phyloP scores from a whole-genome alignment of 2,329 filamentous ascomycete genomes.

The Phyllosticta citribraziliensis region DNA sequence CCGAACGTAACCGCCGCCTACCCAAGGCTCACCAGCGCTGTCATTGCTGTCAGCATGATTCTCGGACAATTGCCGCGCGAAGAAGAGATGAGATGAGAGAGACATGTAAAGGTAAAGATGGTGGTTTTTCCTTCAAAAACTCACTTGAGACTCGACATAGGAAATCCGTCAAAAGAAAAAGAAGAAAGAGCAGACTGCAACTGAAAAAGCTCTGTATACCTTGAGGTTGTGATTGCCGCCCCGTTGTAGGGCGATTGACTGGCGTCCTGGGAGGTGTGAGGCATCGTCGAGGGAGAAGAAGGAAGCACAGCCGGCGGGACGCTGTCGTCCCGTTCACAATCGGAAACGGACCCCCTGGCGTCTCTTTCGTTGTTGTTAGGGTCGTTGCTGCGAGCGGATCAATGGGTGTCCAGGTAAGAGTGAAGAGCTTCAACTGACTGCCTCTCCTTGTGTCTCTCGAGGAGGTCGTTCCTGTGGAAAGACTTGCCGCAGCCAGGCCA shows the following conservation, averaged over 20 bases:
- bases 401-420: neutral
- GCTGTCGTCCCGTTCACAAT: conserved; percentile 1
- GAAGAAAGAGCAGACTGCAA: neutral
- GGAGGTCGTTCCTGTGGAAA: conserved; percentile 36
- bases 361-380: conserved; percentile 2
- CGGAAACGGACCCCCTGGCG: conserved; percentile 16
- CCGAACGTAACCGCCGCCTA: neutral
- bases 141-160: conserved; percentile 1
- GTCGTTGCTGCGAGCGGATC: conserved; percentile 7
- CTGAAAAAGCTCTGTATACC: conserved; percentile 7
- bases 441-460: conserved; percentile 35
- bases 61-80: neutral
- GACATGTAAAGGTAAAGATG: neutral
- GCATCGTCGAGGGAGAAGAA: neutral
- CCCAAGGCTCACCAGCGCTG: neutral
- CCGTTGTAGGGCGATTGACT: conserved; percentile 1
- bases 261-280: neutral
- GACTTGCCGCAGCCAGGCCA: conserved; percentile 31
- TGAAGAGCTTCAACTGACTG: conserved; percentile 25
- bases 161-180: neutral
- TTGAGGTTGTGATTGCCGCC: conserved; percentile 5
- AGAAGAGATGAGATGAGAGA: neutral
- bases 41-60: neutral
- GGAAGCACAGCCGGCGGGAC: neutral
- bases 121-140: neutral